phyloP scores from a whole-genome alignment of 441 rosid species.

The Hura crepitans region DNA sequence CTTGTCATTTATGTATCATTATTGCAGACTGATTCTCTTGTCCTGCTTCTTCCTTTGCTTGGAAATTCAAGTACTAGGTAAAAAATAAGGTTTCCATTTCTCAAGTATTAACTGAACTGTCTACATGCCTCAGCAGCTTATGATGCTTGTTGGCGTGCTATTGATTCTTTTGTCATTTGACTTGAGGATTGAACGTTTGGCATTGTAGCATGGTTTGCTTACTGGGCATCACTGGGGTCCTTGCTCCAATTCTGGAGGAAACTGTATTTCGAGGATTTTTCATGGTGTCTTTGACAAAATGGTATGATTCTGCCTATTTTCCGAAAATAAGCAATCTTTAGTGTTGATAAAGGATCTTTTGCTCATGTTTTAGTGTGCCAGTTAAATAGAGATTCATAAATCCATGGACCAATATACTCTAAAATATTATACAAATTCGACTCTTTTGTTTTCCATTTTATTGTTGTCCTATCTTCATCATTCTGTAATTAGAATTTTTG shows the following conservation, averaged over 20 bases:
- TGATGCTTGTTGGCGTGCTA: background rate
- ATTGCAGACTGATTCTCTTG: constrained; percentile 49
- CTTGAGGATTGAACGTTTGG: constrained; percentile 8
- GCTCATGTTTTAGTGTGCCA: background rate
- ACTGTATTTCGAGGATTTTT: constrained; percentile 89
- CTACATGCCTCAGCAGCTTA: background rate
- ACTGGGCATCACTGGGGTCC: constrained; percentile 73
- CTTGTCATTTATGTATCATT: background rate
- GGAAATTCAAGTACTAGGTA: constrained; percentile 51
- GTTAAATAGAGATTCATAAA: background rate
- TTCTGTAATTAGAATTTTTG: background rate
- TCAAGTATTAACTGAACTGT: background rate
- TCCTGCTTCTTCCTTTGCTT: constrained; percentile 48
- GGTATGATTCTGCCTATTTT: constrained; percentile 40
- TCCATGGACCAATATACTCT: background rate
- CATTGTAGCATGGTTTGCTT: constrained; percentile 72
- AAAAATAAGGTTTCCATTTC: background rate
- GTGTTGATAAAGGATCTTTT: background rate
- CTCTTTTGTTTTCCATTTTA: background rate
- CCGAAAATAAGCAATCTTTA: background rate
- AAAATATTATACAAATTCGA: background rate
- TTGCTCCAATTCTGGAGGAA: constrained; percentile 93
- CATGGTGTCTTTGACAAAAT: constrained; percentile 83
- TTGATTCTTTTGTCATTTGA: background rate
- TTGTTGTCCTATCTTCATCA: background rate